These are phyloP conservation scores for Populus hybrid DNA, from an alignment of 441 rosid genomes.

Conservation along the genomic window DNA sequence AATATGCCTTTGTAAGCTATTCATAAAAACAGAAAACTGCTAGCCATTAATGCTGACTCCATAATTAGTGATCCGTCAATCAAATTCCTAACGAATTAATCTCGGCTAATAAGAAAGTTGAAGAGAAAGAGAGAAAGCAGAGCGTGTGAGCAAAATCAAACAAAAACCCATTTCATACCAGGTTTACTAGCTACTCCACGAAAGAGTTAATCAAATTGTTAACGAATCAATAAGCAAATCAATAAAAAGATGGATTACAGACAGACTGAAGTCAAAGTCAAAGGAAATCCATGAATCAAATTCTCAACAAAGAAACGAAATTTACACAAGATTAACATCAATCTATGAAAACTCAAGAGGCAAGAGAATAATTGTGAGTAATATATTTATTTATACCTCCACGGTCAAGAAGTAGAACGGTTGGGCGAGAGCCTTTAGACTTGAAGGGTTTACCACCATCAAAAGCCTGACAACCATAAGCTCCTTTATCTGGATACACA, in stretches of 20 bases:
- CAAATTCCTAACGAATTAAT: background rate
- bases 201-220: background rate
- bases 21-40: background rate
- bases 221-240: background rate
- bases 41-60: background rate
- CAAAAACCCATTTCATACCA: background rate
- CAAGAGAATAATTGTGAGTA: background rate
- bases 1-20: background rate
- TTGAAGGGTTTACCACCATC: conserved; percentile 57
- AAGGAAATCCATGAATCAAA: background rate
- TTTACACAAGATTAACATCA: background rate
- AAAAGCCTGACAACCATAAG: conserved; percentile 61
- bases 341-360: background rate
- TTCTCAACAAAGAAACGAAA: background rate
- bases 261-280: background rate
- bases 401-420: conserved; percentile 74
- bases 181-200: background rate
- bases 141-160: background rate
- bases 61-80: background rate
- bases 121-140: background rate
- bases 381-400: conserved; percentile 52
- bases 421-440: conserved; percentile 53
- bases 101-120: background rate
- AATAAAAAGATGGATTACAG: background rate
- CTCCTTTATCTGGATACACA: conserved; percentile 52